phyloP scores from a whole-genome alignment of 805 yeast species.

The Middelhovenomyces tepae region DNA sequence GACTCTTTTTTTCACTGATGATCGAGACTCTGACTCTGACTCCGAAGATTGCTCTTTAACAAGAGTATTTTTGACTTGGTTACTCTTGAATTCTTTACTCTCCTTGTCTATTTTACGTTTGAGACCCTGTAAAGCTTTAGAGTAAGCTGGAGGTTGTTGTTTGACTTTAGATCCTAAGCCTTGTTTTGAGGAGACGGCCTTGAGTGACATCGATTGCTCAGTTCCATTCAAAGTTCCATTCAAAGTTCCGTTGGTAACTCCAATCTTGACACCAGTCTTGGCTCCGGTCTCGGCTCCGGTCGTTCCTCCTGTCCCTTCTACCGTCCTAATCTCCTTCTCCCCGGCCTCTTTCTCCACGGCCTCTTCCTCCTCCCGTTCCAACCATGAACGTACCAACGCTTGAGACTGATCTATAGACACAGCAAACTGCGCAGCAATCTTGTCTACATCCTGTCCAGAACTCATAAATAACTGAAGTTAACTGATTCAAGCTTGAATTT shows the following conservation, averaged over 20 bases:
- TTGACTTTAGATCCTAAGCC: conserved; percentile 4
- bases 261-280: not conserved
- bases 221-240: conserved; percentile 4
- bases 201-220: no score
- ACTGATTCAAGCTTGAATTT: not conserved
- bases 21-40: conserved; percentile 8
- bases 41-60: no score
- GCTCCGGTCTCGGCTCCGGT: conserved; percentile 13
- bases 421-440: conserved; percentile 20
- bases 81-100: not conserved
- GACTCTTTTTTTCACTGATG: conserved; percentile 5
- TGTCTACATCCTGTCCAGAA: conserved; percentile 11
- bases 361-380: conserved; percentile 8
- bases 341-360: conserved; percentile 3
- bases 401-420: conserved; percentile 20
- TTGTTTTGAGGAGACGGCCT: no score
- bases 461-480: no score
- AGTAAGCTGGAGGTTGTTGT: not conserved
- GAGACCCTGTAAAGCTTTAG: not conserved
- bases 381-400: conserved; percentile 21
- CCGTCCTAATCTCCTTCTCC: not conserved
- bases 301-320: conserved; percentile 3
- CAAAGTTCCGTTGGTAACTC: conserved; percentile 1
- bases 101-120: no score
- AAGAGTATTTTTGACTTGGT: not conserved